Evolutionary conservation across 2,329 filamentous ascomycete genomes (phyloP).

Genomic region (Ceratocystis colombiana): DNA sequence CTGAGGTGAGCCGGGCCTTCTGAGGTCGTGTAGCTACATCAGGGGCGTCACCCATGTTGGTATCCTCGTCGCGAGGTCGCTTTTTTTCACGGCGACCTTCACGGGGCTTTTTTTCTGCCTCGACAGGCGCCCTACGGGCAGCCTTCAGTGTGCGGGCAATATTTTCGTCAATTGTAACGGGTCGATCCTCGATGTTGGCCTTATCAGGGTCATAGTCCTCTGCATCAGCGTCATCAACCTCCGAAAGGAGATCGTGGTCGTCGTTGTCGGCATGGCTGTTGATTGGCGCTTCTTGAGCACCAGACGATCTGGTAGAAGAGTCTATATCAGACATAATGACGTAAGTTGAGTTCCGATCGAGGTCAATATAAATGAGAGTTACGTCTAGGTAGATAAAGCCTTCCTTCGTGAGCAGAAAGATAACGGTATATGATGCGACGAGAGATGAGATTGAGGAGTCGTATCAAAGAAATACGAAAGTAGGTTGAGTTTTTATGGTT

Average conservation of each 20-base stretch:
- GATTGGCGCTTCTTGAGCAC: slow-evolving; percentile 23
- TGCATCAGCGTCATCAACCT: slow-evolving; percentile 60
- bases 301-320: slow-evolving; percentile 36
- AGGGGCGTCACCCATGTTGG: slow-evolving; percentile 37
- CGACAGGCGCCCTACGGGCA: slow-evolving; percentile 54
- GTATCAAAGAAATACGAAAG: too few relatives aligned
- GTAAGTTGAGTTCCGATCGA: neutral
- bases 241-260: slow-evolving; percentile 52
- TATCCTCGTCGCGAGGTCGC: slow-evolving; percentile 42
- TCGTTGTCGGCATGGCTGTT: slow-evolving; percentile 32
- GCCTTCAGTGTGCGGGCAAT: slow-evolving; percentile 54
- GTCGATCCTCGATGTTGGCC: slow-evolving; percentile 52
- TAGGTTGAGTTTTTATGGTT: too few relatives aligned
- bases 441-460: too few relatives aligned
- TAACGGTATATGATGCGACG: too few relatives aligned
- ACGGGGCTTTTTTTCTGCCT: slow-evolving; percentile 62
- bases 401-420: too few relatives aligned
- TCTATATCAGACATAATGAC: slow-evolving; percentile 40
- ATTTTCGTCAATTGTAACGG: slow-evolving; percentile 58
- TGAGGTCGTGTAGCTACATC: slow-evolving; percentile 36
- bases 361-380: neutral
- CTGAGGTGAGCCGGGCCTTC: slow-evolving; percentile 40
- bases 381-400: neutral
- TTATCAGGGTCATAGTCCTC: slow-evolving; percentile 58
- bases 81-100: slow-evolving; percentile 63